Base-by-base conservation (phyloP, 176 grass and related monocot genomes). In the Oryza meyeriana region DNA sequence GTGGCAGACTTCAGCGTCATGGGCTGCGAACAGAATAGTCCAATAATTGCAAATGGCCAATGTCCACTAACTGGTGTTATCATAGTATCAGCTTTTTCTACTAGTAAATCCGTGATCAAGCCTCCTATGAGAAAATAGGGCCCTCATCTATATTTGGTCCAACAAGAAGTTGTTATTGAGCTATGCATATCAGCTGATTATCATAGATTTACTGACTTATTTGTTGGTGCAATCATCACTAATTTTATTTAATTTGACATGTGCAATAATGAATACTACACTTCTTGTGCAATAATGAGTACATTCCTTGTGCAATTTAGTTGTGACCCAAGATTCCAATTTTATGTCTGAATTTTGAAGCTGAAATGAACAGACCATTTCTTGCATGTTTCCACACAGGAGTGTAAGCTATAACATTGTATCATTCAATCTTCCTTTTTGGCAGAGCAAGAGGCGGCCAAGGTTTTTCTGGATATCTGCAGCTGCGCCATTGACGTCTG, bases 381-480 rank as follows among this genome's bases (percentile, higher is more conserved):
- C n/a, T n/a, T n/a, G n/a, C n/a, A n/a, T n/a, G n/a, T n/a, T n/a
- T 67, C 52, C 39, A 17, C 29, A 44, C 41, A 40, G 8, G 14
- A 61, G 0, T 26, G 12, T 45, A 17, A 72, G 34, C 36, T 22
- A n/a, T 25, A 33, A 58, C 8, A 24, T 67, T 8, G 36, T 39
- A 39, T 8, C 2, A 41, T 41, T 81, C 3, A 41, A 86, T 72
- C 27, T 77, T 39, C 3, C 26, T 66, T 67, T 0, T 13, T 66
- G 41, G 41, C 92, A 98, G 95, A 98, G 92, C 80, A 95, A 95
- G 85, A 95, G 80, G 39, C 57, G 63, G 0, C 87, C 95, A 5
- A 95, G 66, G 44, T 82, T 95, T 14, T 98, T 98, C 86, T 98
- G 95, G 95, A 57, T 91, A 26, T 89, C 95, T 2, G 95, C 95